phyloP scores from a whole-genome alignment of 139 green algal genomes.

The Chlamydomonas schloesseri region DNA sequence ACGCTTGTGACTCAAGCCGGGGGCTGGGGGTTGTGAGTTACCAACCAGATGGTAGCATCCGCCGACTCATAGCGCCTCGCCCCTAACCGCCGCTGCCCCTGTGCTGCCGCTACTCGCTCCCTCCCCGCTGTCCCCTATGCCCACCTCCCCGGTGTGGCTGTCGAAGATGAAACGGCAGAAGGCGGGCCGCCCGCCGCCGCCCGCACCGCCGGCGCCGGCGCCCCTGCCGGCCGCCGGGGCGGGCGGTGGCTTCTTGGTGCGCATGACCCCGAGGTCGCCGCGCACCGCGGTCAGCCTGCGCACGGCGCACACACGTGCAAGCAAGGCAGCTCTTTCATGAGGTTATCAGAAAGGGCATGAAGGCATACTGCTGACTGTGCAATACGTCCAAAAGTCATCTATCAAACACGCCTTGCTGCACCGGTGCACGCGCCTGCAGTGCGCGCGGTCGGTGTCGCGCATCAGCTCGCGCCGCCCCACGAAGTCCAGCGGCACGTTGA shows the following conservation, averaged over 20 bases:
- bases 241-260: conserved; percentile 19
- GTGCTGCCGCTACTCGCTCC: too few species aligned
- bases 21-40: too few species aligned
- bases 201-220: background rate
- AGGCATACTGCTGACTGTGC: background rate
- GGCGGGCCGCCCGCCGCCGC: background rate
- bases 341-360: background rate
- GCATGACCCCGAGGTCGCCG: conserved; percentile 8
- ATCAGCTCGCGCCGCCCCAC: background rate
- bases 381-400: background rate
- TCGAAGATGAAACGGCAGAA: conserved; percentile 40
- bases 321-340: too few species aligned
- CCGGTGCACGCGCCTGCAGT: conserved; percentile 23
- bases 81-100: too few species aligned
- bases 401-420: background rate
- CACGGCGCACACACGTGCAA: too few species aligned
- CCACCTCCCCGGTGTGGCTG: conserved; percentile 10
- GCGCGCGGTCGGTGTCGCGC: conserved; percentile 19
- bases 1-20: too few species aligned
- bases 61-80: too few species aligned
- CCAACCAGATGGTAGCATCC: too few species aligned
- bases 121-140: background rate
- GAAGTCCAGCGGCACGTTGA: conserved; percentile 8
- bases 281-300: conserved; percentile 17
- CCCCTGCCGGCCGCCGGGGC: too few species aligned